A percentile compares a stretch with the other conserved stretches of the same genome.
Evolutionary conservation across 306 rosid genomes (phyloP).

Genomic region (Lathyrus aphaca): DNA sequence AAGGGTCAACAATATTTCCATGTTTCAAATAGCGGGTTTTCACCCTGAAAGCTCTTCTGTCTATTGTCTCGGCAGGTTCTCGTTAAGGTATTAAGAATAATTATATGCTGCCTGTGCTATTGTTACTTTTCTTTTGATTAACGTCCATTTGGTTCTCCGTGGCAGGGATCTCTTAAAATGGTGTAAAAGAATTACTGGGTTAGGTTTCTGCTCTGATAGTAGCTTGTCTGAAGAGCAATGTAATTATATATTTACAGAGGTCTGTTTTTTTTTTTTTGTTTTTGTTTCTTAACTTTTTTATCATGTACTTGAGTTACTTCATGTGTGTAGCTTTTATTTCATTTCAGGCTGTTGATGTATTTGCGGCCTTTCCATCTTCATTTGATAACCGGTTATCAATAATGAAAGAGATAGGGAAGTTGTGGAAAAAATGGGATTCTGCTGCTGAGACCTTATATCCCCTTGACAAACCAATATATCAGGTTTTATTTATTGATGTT

Average conservation of each 20-base stretch:
- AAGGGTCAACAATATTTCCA: constrained; percentile 52
- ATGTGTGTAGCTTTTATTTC: constrained; percentile 33
- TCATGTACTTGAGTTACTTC: constrained; percentile 13
- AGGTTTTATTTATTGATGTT: constrained; percentile 51
- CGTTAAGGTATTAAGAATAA: constrained; percentile 60
- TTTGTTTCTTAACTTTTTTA: constrained; percentile 1
- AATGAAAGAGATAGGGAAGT: constrained; percentile 70
- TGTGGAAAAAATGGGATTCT: constrained; percentile 67
- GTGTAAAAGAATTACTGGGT: constrained; percentile 81
- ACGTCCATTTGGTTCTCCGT: constrained; percentile 34
- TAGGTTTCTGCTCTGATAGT: constrained; percentile 57
- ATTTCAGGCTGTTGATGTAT: constrained; percentile 84
- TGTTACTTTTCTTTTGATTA: background rate
- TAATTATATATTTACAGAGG: constrained; percentile 74
- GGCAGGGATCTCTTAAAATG: constrained; percentile 93
- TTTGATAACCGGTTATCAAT: constrained; percentile 60
- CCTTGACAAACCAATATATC: constrained; percentile 68
- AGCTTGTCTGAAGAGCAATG: constrained; percentile 56
- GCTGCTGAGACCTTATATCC: constrained; percentile 66
- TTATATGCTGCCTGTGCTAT: constrained; percentile 1
- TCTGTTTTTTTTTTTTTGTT: constrained; percentile 29
- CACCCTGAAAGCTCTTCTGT: constrained; percentile 49
- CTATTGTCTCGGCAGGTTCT: constrained; percentile 59
- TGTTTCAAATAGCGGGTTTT: constrained; percentile 52
- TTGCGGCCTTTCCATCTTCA: constrained; percentile 76